Base-by-base conservation (phyloP, 106 monocot genomes). In the Dendrobium officinale region DNA sequence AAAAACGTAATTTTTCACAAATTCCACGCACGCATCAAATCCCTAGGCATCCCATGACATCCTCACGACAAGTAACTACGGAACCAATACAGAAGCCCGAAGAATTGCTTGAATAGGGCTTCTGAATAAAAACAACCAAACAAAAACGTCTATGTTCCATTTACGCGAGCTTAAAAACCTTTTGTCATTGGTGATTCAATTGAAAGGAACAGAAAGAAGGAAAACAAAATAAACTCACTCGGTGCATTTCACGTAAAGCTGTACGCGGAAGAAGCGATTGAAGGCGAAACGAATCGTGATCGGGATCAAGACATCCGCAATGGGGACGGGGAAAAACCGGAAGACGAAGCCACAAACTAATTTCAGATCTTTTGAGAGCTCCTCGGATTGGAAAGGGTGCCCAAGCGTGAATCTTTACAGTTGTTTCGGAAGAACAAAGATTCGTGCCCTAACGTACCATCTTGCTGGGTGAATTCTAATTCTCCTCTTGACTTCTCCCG, bases 401-500 rank as follows among this genome's bases (percentile, higher is more conserved):
- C 49, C 74, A 49, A 47, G 43, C 47, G 51, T 76, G 45, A 76
- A 76, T 76, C 49, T 48, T 76, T 49, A 26, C 22, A 1, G 24
- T 76, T 19, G 26, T 76, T 24, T 48, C 48, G 76, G 27, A 49
- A 51, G 76, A 76, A 51, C 76, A 49, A 49, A 76, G 76, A 76
- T 76, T 76, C 49, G 48, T 76, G 76, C 76, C 76, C 76, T 76
- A 76, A 43, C 74, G 74, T 74, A 29, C 76, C 76, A 76, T 13
- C 76, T 76, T 26, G 76, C 4, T 9, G 26, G 24, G 47, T 27
- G 76, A 48, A 24, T 24, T 49, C 42, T 15, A 10, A 22, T 76
- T 76, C 49, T 16, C 26, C 47, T 48, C 76, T 76, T 76, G 76
- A 76, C 76, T 51, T 74, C 75, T 37, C 43, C 9, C 43, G 43